Conservation (phyloP, 1,284 basidiomycete genomes). For the Vanrija pseudolonga region DNA sequence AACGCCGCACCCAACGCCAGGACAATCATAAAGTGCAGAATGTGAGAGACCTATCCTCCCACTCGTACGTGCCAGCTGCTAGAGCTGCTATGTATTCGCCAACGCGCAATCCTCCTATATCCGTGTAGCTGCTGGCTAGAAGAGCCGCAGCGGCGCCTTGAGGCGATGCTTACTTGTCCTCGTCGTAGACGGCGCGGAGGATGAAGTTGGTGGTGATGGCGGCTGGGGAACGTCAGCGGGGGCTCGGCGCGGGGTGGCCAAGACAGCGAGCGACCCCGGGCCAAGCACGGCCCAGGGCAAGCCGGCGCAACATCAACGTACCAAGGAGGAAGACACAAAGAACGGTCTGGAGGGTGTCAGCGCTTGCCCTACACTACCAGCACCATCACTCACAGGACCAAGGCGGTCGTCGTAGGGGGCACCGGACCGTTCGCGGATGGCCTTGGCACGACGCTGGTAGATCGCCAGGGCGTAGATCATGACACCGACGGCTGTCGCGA, state of each 20-base stretch:
- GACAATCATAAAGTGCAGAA: too few relatives aligned
- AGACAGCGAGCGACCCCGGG: background rate
- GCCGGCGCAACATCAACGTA: conserved; percentile 47
- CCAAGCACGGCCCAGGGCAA: background rate
- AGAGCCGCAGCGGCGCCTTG: background rate
- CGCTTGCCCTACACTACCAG: background rate
- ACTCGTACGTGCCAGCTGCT: background rate
- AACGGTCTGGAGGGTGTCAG: conserved; percentile 60
- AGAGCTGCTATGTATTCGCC: background rate
- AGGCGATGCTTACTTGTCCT: background rate
- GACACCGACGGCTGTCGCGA: conserved; percentile 75
- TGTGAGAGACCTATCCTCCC: background rate
- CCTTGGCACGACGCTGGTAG: conserved; percentile 92
- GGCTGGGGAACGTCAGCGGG: conserved; percentile 52
- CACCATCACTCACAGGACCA: conserved; percentile 64
- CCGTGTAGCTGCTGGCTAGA: background rate
- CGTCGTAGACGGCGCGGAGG: conserved; percentile 53
- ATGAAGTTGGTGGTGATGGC: conserved; percentile 88
- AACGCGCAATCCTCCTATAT: background rate
- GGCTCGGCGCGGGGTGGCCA: background rate
- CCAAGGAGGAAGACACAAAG: conserved; percentile 79
- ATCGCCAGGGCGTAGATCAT: conserved; percentile 95
- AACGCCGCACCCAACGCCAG: too few relatives aligned
- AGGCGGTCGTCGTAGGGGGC: conserved; percentile 97
- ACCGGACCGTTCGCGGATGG: conserved; percentile 84